Evolutionary conservation across 192 early-diverging fungal species (phyloP).

Genomic region (Oehlia diaphana): DNA sequence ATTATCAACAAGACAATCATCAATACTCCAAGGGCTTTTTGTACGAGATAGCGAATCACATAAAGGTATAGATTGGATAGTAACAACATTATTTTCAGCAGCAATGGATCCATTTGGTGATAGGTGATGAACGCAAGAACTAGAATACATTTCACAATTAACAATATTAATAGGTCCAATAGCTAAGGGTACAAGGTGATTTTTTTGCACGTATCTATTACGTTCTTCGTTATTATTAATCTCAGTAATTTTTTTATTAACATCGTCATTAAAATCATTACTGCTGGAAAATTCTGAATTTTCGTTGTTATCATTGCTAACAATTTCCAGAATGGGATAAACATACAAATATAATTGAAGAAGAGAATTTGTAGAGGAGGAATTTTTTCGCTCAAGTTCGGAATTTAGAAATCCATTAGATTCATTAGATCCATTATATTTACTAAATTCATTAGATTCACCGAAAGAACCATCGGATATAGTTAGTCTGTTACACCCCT

Average conservation of each 20-base stretch:
- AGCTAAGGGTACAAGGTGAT: conserved; percentile 21
- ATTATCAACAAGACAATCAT: conserved; percentile 22
- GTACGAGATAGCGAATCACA: not conserved
- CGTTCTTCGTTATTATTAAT: not conserved
- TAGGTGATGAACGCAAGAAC: conserved; percentile 18
- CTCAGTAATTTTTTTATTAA: not conserved
- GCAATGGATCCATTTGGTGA: not conserved
- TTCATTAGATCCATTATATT: not conserved
- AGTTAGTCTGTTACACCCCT: not conserved
- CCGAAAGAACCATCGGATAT: not conserved
- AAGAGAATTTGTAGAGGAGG: not conserved
- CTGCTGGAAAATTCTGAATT: too few species aligned
- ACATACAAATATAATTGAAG: not conserved
- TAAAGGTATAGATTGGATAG: not conserved
- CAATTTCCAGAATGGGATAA: conserved; percentile 12
- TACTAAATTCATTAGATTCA: not conserved
- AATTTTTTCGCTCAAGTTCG: not conserved
- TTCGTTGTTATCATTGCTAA: not conserved
- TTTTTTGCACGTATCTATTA: not conserved
- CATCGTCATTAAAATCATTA: not conserved
- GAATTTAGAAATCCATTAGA: not conserved
- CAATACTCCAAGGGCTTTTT: conserved; percentile 22
- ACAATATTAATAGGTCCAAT: conserved; percentile 21
- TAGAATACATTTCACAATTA: not conserved
- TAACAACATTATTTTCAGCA: not conserved